A percentile compares a stretch with the other conserved stretches of the same genome.
These are phyloP conservation scores for Colletotrichum gloeosporioides DNA, from an alignment of 2,329 filamentous ascomycete genomes.

Conservation along the genomic window DNA sequence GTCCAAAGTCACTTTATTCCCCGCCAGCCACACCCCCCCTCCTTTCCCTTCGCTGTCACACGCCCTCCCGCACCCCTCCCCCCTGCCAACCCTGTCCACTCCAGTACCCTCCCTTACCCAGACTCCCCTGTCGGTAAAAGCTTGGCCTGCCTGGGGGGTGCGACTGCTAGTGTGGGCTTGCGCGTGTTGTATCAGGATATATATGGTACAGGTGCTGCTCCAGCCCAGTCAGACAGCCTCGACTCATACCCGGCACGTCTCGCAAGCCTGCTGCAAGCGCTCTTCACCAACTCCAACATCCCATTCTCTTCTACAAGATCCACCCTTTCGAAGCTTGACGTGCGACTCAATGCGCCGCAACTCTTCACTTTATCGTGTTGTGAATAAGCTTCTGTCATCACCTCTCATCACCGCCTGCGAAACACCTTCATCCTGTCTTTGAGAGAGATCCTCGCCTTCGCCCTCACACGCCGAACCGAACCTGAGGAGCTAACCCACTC, in stretches of 20 bases:
- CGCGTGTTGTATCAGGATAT: slow-evolving; percentile 28
- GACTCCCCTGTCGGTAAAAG: slow-evolving; percentile 19
- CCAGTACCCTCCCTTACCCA: slow-evolving; percentile 2
- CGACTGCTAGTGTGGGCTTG: slow-evolving; percentile 18
- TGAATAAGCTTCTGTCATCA: slow-evolving; percentile 19
- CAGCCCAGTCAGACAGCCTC: slow-evolving; percentile 13
- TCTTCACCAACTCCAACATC: slow-evolving; percentile 12
- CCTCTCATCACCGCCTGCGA: background rate
- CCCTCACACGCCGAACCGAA: background rate
- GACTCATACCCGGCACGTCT: slow-evolving; percentile 31
- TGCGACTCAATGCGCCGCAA: slow-evolving; percentile 19
- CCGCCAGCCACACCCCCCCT: background rate
- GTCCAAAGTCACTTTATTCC: slow-evolving; percentile 8
- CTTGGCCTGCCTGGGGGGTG: slow-evolving; percentile 17
- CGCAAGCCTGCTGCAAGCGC: slow-evolving; percentile 28
- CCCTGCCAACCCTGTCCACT: background rate
- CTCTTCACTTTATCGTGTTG: slow-evolving; percentile 1
- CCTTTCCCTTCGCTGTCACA: background rate
- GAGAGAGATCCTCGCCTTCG: background rate
- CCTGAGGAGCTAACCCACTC: slow-evolving; percentile 9
- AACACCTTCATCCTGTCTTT: slow-evolving; percentile 2
- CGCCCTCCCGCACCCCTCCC: background rate
- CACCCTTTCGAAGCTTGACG: slow-evolving; percentile 16
- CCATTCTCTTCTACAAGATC: background rate
- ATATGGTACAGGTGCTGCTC: slow-evolving; percentile 25